phyloP scores from a whole-genome alignment of 345 rosid species.

The Psidium guajava region DNA sequence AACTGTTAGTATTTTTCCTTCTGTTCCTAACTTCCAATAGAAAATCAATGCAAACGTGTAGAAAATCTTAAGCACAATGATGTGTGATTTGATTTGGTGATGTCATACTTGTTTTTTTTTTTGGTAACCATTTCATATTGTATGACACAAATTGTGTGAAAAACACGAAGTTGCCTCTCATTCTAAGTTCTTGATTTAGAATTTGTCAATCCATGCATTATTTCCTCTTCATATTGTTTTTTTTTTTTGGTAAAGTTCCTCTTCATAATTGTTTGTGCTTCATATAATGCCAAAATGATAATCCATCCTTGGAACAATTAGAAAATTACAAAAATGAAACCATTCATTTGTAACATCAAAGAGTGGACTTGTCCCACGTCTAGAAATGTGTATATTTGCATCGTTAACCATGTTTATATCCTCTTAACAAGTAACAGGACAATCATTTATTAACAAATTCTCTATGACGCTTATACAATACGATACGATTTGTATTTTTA shows the following conservation, averaged over 20 bases:
- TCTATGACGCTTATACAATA: neutral
- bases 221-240: neutral
- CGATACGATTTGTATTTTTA: neutral
- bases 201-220: neutral
- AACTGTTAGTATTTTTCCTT: neutral
- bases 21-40: neutral
- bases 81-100: neutral
- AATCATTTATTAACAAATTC: neutral
- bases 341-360: no score
- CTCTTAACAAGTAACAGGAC: neutral
- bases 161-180: neutral
- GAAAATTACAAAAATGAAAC: no score
- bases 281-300: neutral
- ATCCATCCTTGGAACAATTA: neutral
- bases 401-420: neutral
- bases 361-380: neutral
- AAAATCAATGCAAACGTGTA: neutral
- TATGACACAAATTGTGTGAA: neutral
- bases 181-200: neutral
- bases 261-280: neutral
- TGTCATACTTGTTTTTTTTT: neutral
- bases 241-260: no score
- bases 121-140: neutral
- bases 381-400: neutral
- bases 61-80: neutral